Base-by-base conservation (phyloP, 2,329 filamentous ascomycete species). In the Penicillium sumatraense region DNA sequence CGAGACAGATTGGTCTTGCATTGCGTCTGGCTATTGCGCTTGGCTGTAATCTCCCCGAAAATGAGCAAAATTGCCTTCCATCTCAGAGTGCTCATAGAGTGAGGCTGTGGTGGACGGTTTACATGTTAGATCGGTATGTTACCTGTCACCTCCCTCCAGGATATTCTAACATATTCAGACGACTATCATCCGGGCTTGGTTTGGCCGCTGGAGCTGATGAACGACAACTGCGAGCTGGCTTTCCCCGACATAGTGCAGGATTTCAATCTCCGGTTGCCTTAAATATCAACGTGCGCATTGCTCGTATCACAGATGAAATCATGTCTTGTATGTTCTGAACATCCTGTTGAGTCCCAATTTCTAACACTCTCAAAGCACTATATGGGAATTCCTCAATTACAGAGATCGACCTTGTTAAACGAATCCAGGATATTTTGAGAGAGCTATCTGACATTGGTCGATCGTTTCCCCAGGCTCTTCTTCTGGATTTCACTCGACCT, bases 71-170 rank as follows among this genome's bases (percentile, higher is more conserved):
- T 8, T 63, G 62, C 14, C 54, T 64, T 18, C 63, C 63, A 1
- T 64, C 63, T 9, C 52, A 65, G 24, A 53, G 52, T 38, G 58
- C 62, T 20, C 63, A 64, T 35, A 45, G 62, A 24, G 41, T 64
- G 23, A 50, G 63, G n/a, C 49, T 65, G 11, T 65, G 61, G 61
- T 65, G 61, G 63, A 64, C 62, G 6, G 60, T 65, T 5, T 65
- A 65, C 16, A 65, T 65, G 63, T 51, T 65, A 6, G 63, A 64
- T 18, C 49, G 63, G 63, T 64, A 57, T 13, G 42, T 6, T 5
- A n/a, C 3, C n/a, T n/a, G n/a, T n/a, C n/a, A n/a, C n/a, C n/a
- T 29, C 45, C 21, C 38, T 40, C 16, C 9, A 23, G 2, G 9
- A 36, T 8, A 10, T 14, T 1, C 18, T 58, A 29, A 60, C n/a